Evolutionary conservation across 805 yeast genomes (phyloP).

Genomic region (Schwanniomyces pseudopolymorphus): DNA sequence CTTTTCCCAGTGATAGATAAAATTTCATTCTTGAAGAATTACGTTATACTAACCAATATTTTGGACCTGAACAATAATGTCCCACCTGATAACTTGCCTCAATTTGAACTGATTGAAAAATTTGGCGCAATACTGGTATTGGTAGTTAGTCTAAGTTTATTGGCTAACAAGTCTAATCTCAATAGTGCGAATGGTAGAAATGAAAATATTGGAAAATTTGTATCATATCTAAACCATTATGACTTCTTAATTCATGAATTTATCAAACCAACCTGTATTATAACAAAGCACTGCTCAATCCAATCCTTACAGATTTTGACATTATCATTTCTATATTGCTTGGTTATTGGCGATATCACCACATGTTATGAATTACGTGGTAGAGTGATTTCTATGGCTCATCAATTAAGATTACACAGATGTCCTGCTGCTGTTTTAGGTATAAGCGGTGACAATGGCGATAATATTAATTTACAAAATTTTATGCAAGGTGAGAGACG

Average conservation of each 20-base stretch:
- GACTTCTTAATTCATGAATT: constrained; percentile 63
- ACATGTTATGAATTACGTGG: constrained; percentile 78
- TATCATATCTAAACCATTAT: constrained; percentile 43
- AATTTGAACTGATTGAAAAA: constrained; percentile 44
- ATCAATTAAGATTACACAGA: constrained; percentile 78
- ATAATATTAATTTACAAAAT: constrained; percentile 45
- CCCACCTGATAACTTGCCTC: constrained; percentile 6
- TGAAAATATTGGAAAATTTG: constrained; percentile 17
- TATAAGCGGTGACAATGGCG: constrained; percentile 37
- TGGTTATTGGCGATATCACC: constrained; percentile 69
- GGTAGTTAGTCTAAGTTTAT: constrained; percentile 47
- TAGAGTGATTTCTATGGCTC: constrained; percentile 76
- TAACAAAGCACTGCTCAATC: constrained; percentile 58
- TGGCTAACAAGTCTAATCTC: constrained; percentile 41
- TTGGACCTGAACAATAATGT: constrained; percentile 32
- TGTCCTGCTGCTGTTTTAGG: constrained; percentile 86
- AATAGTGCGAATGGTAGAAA: constrained; percentile 9
- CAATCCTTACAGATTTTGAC: constrained; percentile 69
- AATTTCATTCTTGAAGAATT: constrained; percentile 63
- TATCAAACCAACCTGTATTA: constrained; percentile 55
- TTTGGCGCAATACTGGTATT: constrained; percentile 55
- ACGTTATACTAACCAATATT: constrained; percentile 45
- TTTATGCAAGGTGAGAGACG: constrained; percentile 82
- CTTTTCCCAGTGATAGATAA: constrained; percentile 69
- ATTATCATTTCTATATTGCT: constrained; percentile 67